These are phyloP conservation scores for Phytophthora hybrid DNA, from an alignment of 352 stramenopile genomes.

Conservation along the genomic window DNA sequence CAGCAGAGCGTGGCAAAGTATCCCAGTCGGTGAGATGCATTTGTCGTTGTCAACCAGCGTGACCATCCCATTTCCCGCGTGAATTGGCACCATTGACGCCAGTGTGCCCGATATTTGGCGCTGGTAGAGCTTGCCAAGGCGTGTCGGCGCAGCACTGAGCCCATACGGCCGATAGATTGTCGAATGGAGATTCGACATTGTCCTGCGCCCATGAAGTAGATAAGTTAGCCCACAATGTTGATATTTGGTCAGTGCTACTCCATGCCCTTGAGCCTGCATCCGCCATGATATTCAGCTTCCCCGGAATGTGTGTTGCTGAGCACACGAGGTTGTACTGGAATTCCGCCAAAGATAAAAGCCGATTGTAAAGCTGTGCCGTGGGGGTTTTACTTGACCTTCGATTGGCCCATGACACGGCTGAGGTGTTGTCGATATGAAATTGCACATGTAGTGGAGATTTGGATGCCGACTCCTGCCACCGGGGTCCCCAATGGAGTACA, in stretches of 20 bases:
- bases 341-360: constrained; percentile 25
- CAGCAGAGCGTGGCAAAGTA: constrained; percentile 8
- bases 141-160: no score
- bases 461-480: neutral
- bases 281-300: constrained; percentile 20
- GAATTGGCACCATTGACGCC: constrained; percentile 29
- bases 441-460: neutral
- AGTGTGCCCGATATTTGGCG: constrained; percentile 19
- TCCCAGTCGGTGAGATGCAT: constrained; percentile 3
- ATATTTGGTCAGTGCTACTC: constrained; percentile 14
- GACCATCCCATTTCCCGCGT: constrained; percentile 23
- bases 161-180: no score
- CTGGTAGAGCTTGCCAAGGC: constrained; percentile 31
- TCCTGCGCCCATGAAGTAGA: no score
- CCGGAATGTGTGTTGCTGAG: constrained; percentile 28
- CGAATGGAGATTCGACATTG: no score
- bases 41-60: constrained; percentile 14
- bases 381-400: neutral
- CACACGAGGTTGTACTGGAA: constrained; percentile 29
- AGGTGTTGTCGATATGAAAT: constrained; percentile 31
- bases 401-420: constrained; percentile 14
- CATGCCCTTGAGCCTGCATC: constrained; percentile 32
- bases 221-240: no score
- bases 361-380: constrained; percentile 15
- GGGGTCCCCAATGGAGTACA: constrained; percentile 14